phyloP scores from a whole-genome alignment of 176 grass and related monocot genomes.

The Triticum timopheevii region DNA sequence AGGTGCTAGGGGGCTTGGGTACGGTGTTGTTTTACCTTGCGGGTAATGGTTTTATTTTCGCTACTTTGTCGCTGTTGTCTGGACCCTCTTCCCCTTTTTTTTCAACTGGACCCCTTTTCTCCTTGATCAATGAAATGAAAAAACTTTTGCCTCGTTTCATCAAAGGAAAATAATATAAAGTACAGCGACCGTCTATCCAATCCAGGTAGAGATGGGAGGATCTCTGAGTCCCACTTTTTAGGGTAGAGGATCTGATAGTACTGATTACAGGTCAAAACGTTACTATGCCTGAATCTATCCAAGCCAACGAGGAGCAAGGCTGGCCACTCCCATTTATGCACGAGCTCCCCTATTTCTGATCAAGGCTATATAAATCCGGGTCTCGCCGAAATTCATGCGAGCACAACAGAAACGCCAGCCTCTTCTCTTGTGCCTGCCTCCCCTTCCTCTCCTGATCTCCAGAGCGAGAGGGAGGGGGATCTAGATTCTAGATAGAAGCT shows the following conservation, averaged over 20 bases:
- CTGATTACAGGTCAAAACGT: background rate
- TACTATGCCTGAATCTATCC: conserved; percentile 6
- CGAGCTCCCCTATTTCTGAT: background rate
- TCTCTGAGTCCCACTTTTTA: background rate
- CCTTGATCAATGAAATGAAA: no score
- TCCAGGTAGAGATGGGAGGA: background rate
- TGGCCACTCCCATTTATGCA: background rate
- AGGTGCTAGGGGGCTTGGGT: no score
- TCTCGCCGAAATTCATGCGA: background rate
- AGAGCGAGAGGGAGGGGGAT: conserved; percentile 26
- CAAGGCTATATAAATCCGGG: background rate
- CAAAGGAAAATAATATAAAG: no score
- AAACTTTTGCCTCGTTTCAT: no score
- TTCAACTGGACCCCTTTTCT: no score
- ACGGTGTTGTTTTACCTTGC: no score
- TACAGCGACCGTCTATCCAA: background rate
- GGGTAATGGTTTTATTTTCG: no score
- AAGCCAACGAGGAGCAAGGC: conserved; percentile 13
- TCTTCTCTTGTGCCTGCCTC: background rate
- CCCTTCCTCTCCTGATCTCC: conserved; percentile 18
- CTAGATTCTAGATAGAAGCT: background rate
- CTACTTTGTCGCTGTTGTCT: no score
- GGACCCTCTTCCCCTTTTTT: no score
- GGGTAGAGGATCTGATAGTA: no score
- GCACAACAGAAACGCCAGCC: background rate